Evolutionary conservation across 768 basidiomycete genomes (phyloP).

Genomic region (Russula emetica): DNA sequence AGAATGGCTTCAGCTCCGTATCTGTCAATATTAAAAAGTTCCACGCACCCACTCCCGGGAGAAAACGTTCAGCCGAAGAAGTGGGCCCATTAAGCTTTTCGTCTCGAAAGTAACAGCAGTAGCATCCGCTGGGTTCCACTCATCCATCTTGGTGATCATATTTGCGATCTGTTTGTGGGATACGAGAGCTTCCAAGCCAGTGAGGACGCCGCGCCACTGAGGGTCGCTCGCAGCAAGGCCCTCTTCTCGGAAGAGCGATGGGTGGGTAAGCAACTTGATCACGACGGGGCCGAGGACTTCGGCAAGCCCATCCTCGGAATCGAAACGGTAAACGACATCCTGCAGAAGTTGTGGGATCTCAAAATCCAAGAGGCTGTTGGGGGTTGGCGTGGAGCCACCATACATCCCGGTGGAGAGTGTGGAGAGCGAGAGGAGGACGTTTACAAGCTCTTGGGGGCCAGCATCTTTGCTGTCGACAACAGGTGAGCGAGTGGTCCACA

Average conservation of each 20-base stretch:
- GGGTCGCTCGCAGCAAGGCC: conserved; percentile 70
- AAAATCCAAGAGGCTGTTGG: conserved; percentile 52
- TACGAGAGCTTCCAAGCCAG: conserved; percentile 75
- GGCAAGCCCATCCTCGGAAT: conserved; percentile 72
- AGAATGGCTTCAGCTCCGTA: conserved; percentile 16
- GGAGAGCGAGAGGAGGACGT: conserved; percentile 70
- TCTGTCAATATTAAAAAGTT: background rate
- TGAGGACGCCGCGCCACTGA: conserved; percentile 81
- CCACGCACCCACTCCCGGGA: conserved; percentile 78
- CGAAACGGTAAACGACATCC: conserved; percentile 79
- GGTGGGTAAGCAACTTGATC: conserved; percentile 55
- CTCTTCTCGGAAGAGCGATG: conserved; percentile 58
- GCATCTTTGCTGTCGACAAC: conserved; percentile 50
- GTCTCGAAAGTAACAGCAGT: conserved; percentile 60
- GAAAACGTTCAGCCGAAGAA: conserved; percentile 81
- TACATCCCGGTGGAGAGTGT: conserved; percentile 63
- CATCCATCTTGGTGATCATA: conserved; percentile 70
- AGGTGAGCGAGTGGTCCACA: background rate
- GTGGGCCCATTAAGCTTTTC: conserved; percentile 72
- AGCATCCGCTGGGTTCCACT: conserved; percentile 64
- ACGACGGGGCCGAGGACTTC: conserved; percentile 76
- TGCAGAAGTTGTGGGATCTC: conserved; percentile 79
- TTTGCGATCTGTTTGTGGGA: conserved; percentile 78
- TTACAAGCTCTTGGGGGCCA: conserved; percentile 79
- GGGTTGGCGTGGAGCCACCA: conserved; percentile 43